Conservation (phyloP, 2,329 filamentous ascomycete genomes). For the Xylariaceae sp. region DNA sequence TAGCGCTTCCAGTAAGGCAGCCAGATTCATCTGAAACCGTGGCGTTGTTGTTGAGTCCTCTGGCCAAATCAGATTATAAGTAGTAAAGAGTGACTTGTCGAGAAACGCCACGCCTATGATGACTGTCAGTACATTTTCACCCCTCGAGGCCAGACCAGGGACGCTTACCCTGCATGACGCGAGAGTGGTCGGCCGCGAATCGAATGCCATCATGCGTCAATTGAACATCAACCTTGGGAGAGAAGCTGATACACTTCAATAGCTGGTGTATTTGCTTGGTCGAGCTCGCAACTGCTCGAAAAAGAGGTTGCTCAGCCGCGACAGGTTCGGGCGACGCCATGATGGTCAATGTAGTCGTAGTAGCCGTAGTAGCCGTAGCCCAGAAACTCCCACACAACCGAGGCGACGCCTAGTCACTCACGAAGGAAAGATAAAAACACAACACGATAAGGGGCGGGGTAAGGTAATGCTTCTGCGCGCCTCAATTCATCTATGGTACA, state of each 20-base stretch:
- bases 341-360: slow-evolving; percentile 1
- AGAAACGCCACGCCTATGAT: slow-evolving; percentile 68
- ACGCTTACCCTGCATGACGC: slow-evolving; percentile 77
- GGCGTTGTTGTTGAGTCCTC: slow-evolving; percentile 47
- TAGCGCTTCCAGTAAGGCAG: slow-evolving; percentile 83
- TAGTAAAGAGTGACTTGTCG: slow-evolving; percentile 82
- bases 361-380: not conserved
- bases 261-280: slow-evolving; percentile 67
- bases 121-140: slow-evolving; percentile 13
- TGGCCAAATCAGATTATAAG: slow-evolving; percentile 63
- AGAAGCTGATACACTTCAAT: slow-evolving; percentile 54
- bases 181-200: slow-evolving; percentile 81
- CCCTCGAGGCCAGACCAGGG: not conserved
- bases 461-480: slow-evolving; percentile 28
- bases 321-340: slow-evolving; percentile 26
- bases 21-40: slow-evolving; percentile 80
- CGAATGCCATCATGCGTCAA: slow-evolving; percentile 80
- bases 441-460: slow-evolving; percentile 10
- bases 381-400: slow-evolving; percentile 1
- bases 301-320: slow-evolving; percentile 45
- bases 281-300: slow-evolving; percentile 71
- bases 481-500: slow-evolving; percentile 40
- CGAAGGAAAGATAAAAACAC: slow-evolving; percentile 4
- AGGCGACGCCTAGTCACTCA: slow-evolving; percentile 21
- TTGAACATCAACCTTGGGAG: slow-evolving; percentile 57